Evolutionary conservation across 257 asterid genomes (phyloP).

Genomic region (Verbascum thapsus): DNA sequence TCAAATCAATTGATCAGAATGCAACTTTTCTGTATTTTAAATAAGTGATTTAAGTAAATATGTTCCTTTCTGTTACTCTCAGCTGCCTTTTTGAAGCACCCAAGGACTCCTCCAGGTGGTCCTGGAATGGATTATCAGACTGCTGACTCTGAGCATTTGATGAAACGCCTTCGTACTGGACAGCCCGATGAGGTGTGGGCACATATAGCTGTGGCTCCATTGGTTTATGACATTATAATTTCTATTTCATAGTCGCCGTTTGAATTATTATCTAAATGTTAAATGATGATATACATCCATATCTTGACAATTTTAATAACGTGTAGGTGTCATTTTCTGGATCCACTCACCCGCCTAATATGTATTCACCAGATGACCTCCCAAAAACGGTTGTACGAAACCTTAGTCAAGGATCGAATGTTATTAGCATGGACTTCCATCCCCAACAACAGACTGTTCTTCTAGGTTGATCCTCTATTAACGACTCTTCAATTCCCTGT

Average conservation of each 20-base stretch:
- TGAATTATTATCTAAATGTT: too few species aligned
- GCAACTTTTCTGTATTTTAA: neutral
- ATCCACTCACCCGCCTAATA: slow-evolving; percentile 69
- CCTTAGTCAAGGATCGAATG: slow-evolving; percentile 92
- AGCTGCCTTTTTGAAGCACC: slow-evolving; percentile 90
- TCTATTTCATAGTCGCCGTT: too few species aligned
- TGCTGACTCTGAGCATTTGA: slow-evolving; percentile 91
- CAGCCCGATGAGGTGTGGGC: slow-evolving; percentile 82
- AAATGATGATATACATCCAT: slow-evolving; percentile 17
- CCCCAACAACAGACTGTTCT: slow-evolving; percentile 95
- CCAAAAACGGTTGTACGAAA: slow-evolving; percentile 84
- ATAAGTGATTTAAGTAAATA: neutral
- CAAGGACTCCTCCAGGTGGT: slow-evolving; percentile 82
- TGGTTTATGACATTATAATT: slow-evolving; percentile 4
- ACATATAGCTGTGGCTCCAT: too few species aligned
- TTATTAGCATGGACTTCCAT: slow-evolving; percentile 98
- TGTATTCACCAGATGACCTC: slow-evolving; percentile 88
- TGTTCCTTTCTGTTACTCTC: slow-evolving; percentile 26
- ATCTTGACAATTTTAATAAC: slow-evolving; percentile 25
- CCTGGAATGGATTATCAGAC: slow-evolving; percentile 95
- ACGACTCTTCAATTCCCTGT: slow-evolving; percentile 6
- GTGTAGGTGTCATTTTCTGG: slow-evolving; percentile 91
- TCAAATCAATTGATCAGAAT: too few species aligned
- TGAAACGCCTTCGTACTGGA: slow-evolving; percentile 92
- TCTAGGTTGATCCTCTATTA: slow-evolving; percentile 55